Evolutionary conservation across 1,284 basidiomycete species (phyloP).

Genomic region (Ustilago hordei): DNA sequence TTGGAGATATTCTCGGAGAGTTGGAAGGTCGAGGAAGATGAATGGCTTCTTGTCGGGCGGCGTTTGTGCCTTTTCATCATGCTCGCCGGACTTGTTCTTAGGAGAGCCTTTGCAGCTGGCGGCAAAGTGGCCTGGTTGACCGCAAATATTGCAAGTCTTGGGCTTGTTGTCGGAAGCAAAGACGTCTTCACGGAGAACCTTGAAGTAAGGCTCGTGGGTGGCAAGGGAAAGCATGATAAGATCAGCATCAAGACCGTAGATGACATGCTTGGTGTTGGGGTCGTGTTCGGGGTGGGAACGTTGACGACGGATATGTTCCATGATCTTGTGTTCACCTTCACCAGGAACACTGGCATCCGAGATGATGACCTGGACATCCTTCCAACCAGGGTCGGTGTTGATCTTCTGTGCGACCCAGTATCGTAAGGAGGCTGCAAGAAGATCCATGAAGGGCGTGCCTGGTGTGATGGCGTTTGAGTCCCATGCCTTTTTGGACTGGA

Average conservation of each 20-base stretch:
- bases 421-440: constrained; percentile 86
- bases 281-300: constrained; percentile 87
- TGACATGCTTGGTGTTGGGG: constrained; percentile 94
- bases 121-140: constrained; percentile 92
- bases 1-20: constrained; percentile 96
- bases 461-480: constrained; percentile 99
- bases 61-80: constrained; percentile 65
- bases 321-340: constrained; percentile 99
- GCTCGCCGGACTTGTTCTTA: constrained; percentile 71
- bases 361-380: constrained; percentile 83
- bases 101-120: constrained; percentile 80
- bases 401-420: constrained; percentile 98
- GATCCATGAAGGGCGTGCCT: constrained; percentile 96
- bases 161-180: constrained; percentile 80
- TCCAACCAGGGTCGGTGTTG: constrained; percentile 96
- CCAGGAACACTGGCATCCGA: constrained; percentile 97
- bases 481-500: constrained; percentile 84
- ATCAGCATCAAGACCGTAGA: constrained; percentile 98
- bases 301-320: constrained; percentile 96
- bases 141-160: constrained; percentile 83
- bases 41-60: constrained; percentile 89
- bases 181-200: constrained; percentile 96
- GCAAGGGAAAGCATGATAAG: constrained; percentile 98
- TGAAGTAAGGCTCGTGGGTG: constrained; percentile 97
- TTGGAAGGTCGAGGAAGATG: constrained; percentile 97